Evolutionary conservation across 2,329 filamentous ascomycete species (phyloP).

Genomic region (Teratosphaeria gauchensis): DNA sequence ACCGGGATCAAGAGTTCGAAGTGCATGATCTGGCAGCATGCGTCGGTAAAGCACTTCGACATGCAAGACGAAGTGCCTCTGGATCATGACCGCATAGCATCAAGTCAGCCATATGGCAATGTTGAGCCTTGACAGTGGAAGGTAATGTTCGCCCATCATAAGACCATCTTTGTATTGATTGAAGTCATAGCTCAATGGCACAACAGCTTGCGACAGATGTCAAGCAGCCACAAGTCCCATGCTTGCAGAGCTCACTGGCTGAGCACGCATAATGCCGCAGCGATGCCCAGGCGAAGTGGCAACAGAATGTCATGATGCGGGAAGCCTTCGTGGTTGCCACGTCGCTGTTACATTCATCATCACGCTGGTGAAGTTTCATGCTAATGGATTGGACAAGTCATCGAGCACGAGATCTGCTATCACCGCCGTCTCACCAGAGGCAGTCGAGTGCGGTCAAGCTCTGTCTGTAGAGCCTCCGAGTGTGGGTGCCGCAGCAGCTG

Average conservation of each 20-base stretch:
- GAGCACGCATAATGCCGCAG: background rate
- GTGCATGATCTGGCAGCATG: background rate
- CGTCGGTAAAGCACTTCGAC: background rate
- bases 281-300: background rate
- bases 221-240: background rate
- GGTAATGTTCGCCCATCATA: background rate
- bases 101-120: background rate
- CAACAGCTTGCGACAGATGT: background rate
- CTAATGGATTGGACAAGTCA: no score
- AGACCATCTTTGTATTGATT: background rate
- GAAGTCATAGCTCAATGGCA: background rate
- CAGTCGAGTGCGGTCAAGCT: background rate
- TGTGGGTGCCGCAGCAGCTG: background rate
- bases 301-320: background rate
- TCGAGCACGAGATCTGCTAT: no score
- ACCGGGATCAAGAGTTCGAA: background rate
- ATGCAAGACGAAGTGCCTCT: background rate
- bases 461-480: background rate
- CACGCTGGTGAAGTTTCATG: no score
- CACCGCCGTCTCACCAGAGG: no score
- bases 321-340: background rate
- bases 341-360: background rate
- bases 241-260: background rate
- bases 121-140: background rate
- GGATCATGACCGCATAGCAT: background rate